Percentiles rank a stretch among this genome's conserved stretches.
Evolutionary conservation across 1,284 basidiomycete species (phyloP).

Genomic region (Marasmius fiardii): DNA sequence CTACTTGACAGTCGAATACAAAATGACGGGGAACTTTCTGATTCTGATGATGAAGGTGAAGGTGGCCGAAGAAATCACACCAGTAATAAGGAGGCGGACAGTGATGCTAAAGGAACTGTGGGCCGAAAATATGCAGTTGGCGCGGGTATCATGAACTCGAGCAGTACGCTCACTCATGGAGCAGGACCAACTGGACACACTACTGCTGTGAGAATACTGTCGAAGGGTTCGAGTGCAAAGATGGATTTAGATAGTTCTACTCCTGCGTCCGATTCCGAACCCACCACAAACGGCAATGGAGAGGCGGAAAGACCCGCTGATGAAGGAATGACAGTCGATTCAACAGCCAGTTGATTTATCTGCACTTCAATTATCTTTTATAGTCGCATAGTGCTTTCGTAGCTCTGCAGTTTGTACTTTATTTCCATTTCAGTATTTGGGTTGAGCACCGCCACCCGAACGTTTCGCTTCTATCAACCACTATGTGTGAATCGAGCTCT

Average conservation of each 20-base stretch:
- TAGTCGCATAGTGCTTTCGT: neutral
- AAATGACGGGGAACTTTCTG: slow-evolving; percentile 77
- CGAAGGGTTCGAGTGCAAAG: slow-evolving; percentile 24
- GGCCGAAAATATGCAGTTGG: slow-evolving; percentile 64
- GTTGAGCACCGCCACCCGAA: too few species aligned
- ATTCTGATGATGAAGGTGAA: slow-evolving; percentile 86
- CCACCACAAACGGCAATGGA: neutral
- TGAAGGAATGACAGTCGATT: neutral
- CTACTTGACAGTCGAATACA: slow-evolving; percentile 72
- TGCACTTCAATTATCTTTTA: neutral
- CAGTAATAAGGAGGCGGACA: slow-evolving; percentile 51
- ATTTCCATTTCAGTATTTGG: neutral
- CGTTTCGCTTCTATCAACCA: neutral
- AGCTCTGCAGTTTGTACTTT: neutral
- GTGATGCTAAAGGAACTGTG: slow-evolving; percentile 31
- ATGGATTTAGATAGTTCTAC: slow-evolving; percentile 47
- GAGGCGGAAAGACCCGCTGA: neutral
- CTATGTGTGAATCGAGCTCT: neutral
- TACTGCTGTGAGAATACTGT: slow-evolving; percentile 46
- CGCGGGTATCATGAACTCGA: slow-evolving; percentile 65
- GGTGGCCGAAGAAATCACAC: slow-evolving; percentile 70
- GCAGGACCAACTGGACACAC: slow-evolving; percentile 71
- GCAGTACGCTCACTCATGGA: slow-evolving; percentile 56
- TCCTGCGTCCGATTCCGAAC: neutral
- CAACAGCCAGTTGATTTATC: neutral